Conservation (phyloP, 2,329 filamentous ascomycete species). For the Coniosporium tulheliwenetii region DNA sequence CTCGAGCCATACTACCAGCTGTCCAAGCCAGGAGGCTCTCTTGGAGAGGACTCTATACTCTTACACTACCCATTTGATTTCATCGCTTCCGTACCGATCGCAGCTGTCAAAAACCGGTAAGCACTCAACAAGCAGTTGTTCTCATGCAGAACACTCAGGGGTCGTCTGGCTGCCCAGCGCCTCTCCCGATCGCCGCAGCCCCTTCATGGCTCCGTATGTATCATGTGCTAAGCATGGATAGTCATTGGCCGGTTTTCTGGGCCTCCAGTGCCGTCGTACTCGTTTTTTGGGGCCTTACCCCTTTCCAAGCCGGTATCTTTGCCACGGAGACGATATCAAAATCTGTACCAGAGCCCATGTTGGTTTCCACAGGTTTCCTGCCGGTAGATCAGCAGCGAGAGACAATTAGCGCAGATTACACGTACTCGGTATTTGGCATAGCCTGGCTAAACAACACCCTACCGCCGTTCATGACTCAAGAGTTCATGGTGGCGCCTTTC, state of each 20-base stretch:
- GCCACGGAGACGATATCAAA: slow-evolving; percentile 19
- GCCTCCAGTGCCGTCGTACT: slow-evolving; percentile 32
- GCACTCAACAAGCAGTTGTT: slow-evolving; percentile 2
- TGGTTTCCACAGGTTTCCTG: slow-evolving; percentile 10
- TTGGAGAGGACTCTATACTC: slow-evolving; percentile 30
- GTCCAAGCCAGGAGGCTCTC: slow-evolving; percentile 29
- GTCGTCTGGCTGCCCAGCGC: too few relatives aligned
- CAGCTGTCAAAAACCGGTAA: slow-evolving; percentile 18
- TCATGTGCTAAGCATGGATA: slow-evolving; percentile 9
- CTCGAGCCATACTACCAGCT: slow-evolving; percentile 46
- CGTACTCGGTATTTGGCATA: slow-evolving; percentile 31
- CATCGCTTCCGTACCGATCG: slow-evolving; percentile 26
- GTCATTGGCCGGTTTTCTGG: slow-evolving; percentile 39
- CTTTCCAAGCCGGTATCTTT: slow-evolving; percentile 40
- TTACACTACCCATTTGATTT: slow-evolving; percentile 40
- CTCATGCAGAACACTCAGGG: not conserved
- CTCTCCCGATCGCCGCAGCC: too few relatives aligned
- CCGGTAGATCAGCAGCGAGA: slow-evolving; percentile 14
- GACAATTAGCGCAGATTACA: slow-evolving; percentile 19
- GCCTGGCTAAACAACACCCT: slow-evolving; percentile 29
- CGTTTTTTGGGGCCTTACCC: slow-evolving; percentile 40
- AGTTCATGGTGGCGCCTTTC: slow-evolving; percentile 31
- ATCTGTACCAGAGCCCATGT: slow-evolving; percentile 2
- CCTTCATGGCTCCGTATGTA: not conserved
- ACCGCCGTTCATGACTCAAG: slow-evolving; percentile 26